phyloP scores from a whole-genome alignment of 2,329 filamentous ascomycete species.

The Septoria petroselini region DNA sequence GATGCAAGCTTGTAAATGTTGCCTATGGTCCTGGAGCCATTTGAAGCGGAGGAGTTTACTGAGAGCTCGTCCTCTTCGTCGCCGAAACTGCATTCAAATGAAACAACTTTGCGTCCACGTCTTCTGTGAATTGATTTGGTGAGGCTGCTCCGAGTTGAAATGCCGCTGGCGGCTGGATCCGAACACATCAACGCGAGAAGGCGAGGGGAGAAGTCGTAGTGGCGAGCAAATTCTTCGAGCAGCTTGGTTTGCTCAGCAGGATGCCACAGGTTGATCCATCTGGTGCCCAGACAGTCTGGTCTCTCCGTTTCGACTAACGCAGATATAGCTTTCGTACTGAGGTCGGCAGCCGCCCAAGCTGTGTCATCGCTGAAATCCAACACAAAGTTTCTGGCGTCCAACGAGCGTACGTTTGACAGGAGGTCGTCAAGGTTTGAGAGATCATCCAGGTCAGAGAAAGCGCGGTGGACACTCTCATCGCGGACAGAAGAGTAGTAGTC shows the following conservation, averaged over 20 bases:
- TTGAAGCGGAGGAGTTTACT: slow-evolving; percentile 30
- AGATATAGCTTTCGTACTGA: slow-evolving; percentile 46
- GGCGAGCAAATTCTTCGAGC: slow-evolving; percentile 56
- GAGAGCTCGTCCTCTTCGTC: slow-evolving; percentile 32
- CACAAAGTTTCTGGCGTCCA: slow-evolving; percentile 57
- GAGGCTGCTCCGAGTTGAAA: slow-evolving; percentile 14
- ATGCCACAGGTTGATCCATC: slow-evolving; percentile 76
- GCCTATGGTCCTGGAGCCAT: slow-evolving; percentile 27
- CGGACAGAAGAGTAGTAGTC: slow-evolving; percentile 24
- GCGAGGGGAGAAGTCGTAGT: slow-evolving; percentile 67
- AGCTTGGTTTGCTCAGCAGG: slow-evolving; percentile 58
- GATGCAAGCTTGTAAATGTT: slow-evolving; percentile 61
- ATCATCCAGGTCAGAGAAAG: slow-evolving; percentile 56
- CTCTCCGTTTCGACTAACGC: slow-evolving; percentile 43
- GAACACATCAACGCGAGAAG: slow-evolving; percentile 63
- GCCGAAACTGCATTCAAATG: slow-evolving; percentile 7
- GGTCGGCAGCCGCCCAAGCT: slow-evolving; percentile 57
- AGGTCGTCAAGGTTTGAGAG: slow-evolving; percentile 47
- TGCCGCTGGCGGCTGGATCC: slow-evolving; percentile 43
- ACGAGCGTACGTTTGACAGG: slow-evolving; percentile 42
- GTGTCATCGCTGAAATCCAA: slow-evolving; percentile 60
- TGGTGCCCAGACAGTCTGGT: slow-evolving; percentile 53
- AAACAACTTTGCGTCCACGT: slow-evolving; percentile 11
- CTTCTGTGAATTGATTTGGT: slow-evolving; percentile 13
- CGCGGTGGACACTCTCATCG: slow-evolving; percentile 20